phyloP scores from a whole-genome alignment of 371 early-diverging fungal species.

The Rhizomucor pusillus region DNA sequence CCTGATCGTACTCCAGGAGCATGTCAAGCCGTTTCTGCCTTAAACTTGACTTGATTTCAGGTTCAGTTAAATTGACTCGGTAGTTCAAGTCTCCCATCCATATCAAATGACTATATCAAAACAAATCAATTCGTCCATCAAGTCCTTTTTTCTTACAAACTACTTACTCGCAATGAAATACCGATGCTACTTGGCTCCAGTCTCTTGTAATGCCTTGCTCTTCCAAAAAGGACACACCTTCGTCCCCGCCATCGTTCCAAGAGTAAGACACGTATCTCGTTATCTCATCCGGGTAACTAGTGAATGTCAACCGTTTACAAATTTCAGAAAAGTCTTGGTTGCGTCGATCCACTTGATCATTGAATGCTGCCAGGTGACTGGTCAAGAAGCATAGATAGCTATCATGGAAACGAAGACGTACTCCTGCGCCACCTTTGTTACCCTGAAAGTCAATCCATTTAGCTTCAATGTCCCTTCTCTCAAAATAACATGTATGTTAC shows the following conservation, averaged over 20 bases:
- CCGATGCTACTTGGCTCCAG: slow-evolving; percentile 45
- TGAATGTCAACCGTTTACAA: slow-evolving; percentile 69
- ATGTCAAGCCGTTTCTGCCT: slow-evolving; percentile 48
- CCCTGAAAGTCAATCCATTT: slow-evolving; percentile 51
- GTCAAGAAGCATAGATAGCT: slow-evolving; percentile 86
- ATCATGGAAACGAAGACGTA: slow-evolving; percentile 76
- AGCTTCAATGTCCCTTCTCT: not conserved
- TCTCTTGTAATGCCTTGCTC: slow-evolving; percentile 24
- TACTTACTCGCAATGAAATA: slow-evolving; percentile 71
- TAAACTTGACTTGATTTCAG: slow-evolving; percentile 54
- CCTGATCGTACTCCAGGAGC: slow-evolving; percentile 71
- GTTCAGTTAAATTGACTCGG: slow-evolving; percentile 68
- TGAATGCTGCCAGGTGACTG: slow-evolving; percentile 88
- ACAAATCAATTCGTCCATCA: not conserved
- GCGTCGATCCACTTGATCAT: slow-evolving; percentile 72
- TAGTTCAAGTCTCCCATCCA: slow-evolving; percentile 97
- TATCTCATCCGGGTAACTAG: slow-evolving; percentile 21
- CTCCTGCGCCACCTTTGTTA: slow-evolving; percentile 92
- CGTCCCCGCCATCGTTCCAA: slow-evolving; percentile 50
- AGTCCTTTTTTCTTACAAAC: too few relatives aligned
- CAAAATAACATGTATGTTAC: slow-evolving; percentile 27
- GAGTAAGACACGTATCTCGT: slow-evolving; percentile 33
- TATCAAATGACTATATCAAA: slow-evolving; percentile 63
- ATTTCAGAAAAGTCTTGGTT: slow-evolving; percentile 90
- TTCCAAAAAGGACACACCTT: slow-evolving; percentile 39